Evolutionary conservation across 2,329 filamentous ascomycete genomes (phyloP).

Genomic region (Laburnicola sp.): DNA sequence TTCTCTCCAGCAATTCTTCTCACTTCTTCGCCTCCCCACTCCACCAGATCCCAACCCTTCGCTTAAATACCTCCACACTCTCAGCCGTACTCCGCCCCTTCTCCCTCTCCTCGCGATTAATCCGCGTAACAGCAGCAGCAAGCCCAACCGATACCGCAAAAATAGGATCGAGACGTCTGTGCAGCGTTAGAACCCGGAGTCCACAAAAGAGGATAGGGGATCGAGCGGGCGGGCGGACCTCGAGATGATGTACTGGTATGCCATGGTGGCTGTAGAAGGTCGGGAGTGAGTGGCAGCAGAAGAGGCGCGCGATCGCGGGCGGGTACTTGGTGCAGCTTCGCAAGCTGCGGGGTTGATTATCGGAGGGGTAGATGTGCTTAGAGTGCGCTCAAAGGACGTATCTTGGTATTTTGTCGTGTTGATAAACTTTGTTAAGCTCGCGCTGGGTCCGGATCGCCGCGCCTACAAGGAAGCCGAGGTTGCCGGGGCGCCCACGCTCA

Average conservation of each 20-base stretch:
- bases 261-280: conserved; percentile 25
- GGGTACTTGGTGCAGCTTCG: no score
- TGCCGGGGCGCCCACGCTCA: background rate
- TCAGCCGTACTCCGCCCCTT: conserved; percentile 47
- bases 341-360: no score
- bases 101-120: conserved; percentile 53
- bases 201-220: background rate
- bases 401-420: background rate
- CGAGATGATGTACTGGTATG: conserved; percentile 50
- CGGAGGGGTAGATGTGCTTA: no score
- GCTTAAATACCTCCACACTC: conserved; percentile 47
- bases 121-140: conserved; percentile 47
- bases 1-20: background rate
- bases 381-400: no score
- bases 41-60: conserved; percentile 43
- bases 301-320: no score
- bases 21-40: conserved; percentile 16
- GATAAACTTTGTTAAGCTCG: background rate
- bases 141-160: conserved; percentile 55
- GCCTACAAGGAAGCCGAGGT: background rate
- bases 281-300: no score
- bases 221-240: conserved; percentile 35
- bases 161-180: conserved; percentile 52
- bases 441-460: background rate
- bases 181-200: background rate